Percentiles rank a stretch among this genome's conserved stretches.
phyloP scores from a whole-genome alignment of 257 asterid species.

The Haberlea rhodopensis region DNA sequence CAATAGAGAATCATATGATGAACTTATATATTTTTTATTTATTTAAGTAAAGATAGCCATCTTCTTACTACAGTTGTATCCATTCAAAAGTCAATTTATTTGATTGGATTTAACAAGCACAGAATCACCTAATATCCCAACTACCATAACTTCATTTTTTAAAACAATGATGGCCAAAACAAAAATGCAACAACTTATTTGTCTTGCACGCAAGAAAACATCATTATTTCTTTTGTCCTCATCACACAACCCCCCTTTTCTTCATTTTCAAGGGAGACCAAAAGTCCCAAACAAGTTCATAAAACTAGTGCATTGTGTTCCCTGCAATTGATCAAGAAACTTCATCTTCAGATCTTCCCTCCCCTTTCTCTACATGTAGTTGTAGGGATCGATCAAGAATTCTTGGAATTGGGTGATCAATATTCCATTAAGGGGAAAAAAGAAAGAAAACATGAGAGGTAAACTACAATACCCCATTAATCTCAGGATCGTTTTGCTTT shows the following conservation, averaged over 20 bases:
- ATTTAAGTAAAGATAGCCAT: neutral
- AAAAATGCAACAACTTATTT: neutral
- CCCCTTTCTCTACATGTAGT: neutral
- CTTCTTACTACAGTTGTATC: neutral
- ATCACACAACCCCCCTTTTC: conserved; percentile 12
- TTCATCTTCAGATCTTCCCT: conserved; percentile 28
- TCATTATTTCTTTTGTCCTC: conserved; percentile 15
- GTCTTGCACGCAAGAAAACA: neutral
- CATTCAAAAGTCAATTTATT: conserved; percentile 16
- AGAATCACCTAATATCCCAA: neutral
- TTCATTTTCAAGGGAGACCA: neutral
- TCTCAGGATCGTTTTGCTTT: conserved; percentile 37
- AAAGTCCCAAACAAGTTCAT: neutral
- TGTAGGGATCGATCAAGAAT: neutral
- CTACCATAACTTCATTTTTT: neutral
- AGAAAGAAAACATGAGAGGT: conserved; percentile 35
- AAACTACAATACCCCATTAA: conserved; percentile 35
- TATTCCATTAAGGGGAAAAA: conserved; percentile 34
- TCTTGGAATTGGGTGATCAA: neutral
- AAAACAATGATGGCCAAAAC: neutral
- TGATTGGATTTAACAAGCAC: conserved; percentile 32
- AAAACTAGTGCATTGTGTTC: neutral
- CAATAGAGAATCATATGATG: neutral
- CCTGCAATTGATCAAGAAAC: conserved; percentile 7
- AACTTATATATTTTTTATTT: too few relatives aligned